Percentiles rank a stretch among this genome's conserved stretches.
Conservation (phyloP, 1,284 basidiomycete species). For the Cystobasidium slooffiae region DNA sequence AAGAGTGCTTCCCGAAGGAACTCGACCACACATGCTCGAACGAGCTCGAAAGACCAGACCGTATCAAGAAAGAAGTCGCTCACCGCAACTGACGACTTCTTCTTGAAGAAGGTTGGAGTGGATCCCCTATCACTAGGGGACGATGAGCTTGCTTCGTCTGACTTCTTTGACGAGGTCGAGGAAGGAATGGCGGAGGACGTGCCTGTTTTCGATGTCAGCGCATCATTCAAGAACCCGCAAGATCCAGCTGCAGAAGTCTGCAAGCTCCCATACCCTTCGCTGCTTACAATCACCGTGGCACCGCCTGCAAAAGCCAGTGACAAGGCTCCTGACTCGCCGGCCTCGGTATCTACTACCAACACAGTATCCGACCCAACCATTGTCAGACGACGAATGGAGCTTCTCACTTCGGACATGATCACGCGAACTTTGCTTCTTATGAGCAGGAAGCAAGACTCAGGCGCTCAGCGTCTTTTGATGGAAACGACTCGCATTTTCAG, state of each 20-base stretch:
- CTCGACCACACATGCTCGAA: slow-evolving; percentile 5
- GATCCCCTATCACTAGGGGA: slow-evolving; percentile 66
- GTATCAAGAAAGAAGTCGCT: slow-evolving; percentile 38
- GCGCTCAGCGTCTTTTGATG: slow-evolving; percentile 81
- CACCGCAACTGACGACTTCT: slow-evolving; percentile 53
- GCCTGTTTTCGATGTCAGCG: slow-evolving; percentile 71
- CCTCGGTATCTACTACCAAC: slow-evolving; percentile 52
- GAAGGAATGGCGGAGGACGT: slow-evolving; percentile 84
- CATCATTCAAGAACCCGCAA: slow-evolving; percentile 85
- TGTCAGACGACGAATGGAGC: slow-evolving; percentile 88
- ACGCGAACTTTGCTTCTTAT: slow-evolving; percentile 87
- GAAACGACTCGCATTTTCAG: slow-evolving; percentile 84
- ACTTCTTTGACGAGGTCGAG: slow-evolving; percentile 49
- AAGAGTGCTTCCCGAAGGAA: slow-evolving; percentile 3
- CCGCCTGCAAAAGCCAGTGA: slow-evolving; percentile 59
- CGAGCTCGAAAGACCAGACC: not conserved
- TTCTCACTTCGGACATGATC: slow-evolving; percentile 91
- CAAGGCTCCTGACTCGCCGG: slow-evolving; percentile 43
- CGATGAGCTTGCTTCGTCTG: slow-evolving; percentile 20
- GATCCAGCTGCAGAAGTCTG: slow-evolving; percentile 74
- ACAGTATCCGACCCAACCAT: slow-evolving; percentile 73
- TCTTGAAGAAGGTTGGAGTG: slow-evolving; percentile 50
- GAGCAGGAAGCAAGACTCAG: slow-evolving; percentile 78
- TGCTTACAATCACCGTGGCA: slow-evolving; percentile 83
- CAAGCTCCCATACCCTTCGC: slow-evolving; percentile 80